phyloP scores from a whole-genome alignment of 2,329 filamentous ascomycete species.

The Xylaria polymorpha region DNA sequence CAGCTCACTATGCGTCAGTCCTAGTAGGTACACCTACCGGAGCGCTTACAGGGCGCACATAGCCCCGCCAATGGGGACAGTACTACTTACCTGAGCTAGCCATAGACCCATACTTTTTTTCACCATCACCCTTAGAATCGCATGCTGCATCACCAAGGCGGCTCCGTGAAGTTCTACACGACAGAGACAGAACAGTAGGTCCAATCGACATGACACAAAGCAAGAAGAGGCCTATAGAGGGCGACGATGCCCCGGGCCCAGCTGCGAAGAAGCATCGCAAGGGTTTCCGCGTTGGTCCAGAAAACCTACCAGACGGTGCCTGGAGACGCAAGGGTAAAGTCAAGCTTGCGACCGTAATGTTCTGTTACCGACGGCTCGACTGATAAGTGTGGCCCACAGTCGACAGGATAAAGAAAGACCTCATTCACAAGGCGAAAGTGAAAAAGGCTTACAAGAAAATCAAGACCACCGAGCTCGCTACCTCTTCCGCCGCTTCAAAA shows the following conservation, averaged over 20 bases:
- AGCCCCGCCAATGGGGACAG: too few species aligned
- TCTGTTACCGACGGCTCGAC: neutral
- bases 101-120: neutral
- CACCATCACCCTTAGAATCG: neutral
- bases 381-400: conserved; percentile 60
- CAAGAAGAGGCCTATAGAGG: conserved; percentile 60
- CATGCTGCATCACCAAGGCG: neutral
- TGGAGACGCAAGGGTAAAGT: conserved; percentile 78
- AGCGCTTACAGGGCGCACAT: too few species aligned
- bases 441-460: conserved; percentile 93
- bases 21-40: too few species aligned
- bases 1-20: too few species aligned
- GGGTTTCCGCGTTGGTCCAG: conserved; percentile 87
- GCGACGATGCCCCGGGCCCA: conserved; percentile 50
- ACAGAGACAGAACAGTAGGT: neutral
- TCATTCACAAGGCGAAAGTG: conserved; percentile 93
- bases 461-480: conserved; percentile 65
- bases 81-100: too few species aligned
- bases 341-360: neutral
- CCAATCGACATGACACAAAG: conserved; percentile 61
- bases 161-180: neutral
- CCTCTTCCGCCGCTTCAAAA: conserved; percentile 35
- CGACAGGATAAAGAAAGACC: conserved; percentile 86
- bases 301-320: conserved; percentile 89
- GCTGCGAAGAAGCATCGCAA: conserved; percentile 67